Base-by-base conservation (phyloP, 2,329 filamentous ascomycete species). In the Colletotrichum camelliae region DNA sequence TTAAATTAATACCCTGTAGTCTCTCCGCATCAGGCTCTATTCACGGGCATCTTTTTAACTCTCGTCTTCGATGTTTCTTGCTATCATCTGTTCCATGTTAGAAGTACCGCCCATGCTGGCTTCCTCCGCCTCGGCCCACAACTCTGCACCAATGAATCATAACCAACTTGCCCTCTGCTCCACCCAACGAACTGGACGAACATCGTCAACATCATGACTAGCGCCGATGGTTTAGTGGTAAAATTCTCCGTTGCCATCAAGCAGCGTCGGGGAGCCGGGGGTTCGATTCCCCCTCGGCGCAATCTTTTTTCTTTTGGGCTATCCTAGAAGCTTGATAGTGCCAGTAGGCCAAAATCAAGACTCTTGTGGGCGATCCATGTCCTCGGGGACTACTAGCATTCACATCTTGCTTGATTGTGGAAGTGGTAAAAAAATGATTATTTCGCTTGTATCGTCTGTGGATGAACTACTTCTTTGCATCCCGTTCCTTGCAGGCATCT, bases 221-320 rank as follows among this genome's bases (percentile, higher is more conserved):
- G 68, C 68, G 68, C 61, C 72, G 72, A 74, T 74, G 72, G 72
- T 71, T 74, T 71, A 74, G 67, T 74, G 67, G 72, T 71, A 74
- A 74, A 74, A 74, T 71, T 74, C 60, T 74, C 67, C 67, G 67
- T 71, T 66, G 67, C 67, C 71, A 74, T 60, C 43, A 8, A 65
- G 71, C 71, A 71, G 67, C 58, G 58, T 74, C 71, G 71, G 71
- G 71, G 67, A 70, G 71, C 71, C 71, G 71, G 71, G 71, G 71
- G 67, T 70, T 74, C 67, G 71, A 71, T 70, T 70, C 67, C 71
- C 66, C 58, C 67, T 74, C 67, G 71, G 67, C 67, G 71, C 71
- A 74, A 2, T 3, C 2, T 71, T 74, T 74, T 74, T 64, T 27
- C 15, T 21, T 52, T 52, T 13, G 10, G 43, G n/a, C 6, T 7